A percentile compares a stretch with the other conserved stretches of the same genome.
Conservation (phyloP, 805 yeast species). For the Clavispora carvajalis region DNA sequence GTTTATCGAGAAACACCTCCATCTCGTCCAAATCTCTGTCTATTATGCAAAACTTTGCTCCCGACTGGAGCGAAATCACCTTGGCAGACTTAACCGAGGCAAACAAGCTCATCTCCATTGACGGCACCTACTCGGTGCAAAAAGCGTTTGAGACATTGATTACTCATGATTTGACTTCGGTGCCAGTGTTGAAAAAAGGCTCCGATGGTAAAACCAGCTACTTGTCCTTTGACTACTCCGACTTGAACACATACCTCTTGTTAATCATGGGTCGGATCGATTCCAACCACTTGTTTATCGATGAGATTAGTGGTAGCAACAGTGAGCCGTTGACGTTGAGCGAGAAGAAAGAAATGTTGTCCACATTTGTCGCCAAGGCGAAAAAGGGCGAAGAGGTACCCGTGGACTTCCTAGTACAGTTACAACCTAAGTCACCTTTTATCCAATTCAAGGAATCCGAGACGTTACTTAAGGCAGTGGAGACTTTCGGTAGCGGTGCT, state of each 20-base stretch:
- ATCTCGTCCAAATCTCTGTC: slow-evolving; percentile 14
- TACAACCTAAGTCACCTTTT: slow-evolving; percentile 87
- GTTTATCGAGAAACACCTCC: slow-evolving; percentile 33
- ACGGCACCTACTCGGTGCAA: slow-evolving; percentile 69
- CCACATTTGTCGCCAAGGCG: slow-evolving; percentile 50
- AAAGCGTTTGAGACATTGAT: slow-evolving; percentile 78
- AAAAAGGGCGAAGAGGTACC: slow-evolving; percentile 88
- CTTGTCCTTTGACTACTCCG: slow-evolving; percentile 86
- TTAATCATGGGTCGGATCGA: slow-evolving; percentile 72
- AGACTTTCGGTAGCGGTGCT: slow-evolving; percentile 89
- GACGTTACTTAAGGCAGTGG: slow-evolving; percentile 68
- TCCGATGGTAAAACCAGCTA: slow-evolving; percentile 30
- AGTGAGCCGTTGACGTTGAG: slow-evolving; percentile 21
- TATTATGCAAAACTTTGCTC: slow-evolving; percentile 7
- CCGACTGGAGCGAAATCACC: slow-evolving; percentile 70
- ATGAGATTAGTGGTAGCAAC: slow-evolving; percentile 21
- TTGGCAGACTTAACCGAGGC: slow-evolving; percentile 72
- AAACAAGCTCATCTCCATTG: slow-evolving; percentile 69
- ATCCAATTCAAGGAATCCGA: slow-evolving; percentile 67
- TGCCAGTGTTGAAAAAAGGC: slow-evolving; percentile 60
- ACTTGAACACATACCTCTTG: slow-evolving; percentile 79
- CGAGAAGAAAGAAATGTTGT: slow-evolving; percentile 35
- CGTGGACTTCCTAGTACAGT: slow-evolving; percentile 77
- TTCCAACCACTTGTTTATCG: slow-evolving; percentile 29
- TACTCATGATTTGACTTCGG: slow-evolving; percentile 69